Conservation (phyloP, 108 stramenopile species). For the Discostella pseudostelligera region DNA sequence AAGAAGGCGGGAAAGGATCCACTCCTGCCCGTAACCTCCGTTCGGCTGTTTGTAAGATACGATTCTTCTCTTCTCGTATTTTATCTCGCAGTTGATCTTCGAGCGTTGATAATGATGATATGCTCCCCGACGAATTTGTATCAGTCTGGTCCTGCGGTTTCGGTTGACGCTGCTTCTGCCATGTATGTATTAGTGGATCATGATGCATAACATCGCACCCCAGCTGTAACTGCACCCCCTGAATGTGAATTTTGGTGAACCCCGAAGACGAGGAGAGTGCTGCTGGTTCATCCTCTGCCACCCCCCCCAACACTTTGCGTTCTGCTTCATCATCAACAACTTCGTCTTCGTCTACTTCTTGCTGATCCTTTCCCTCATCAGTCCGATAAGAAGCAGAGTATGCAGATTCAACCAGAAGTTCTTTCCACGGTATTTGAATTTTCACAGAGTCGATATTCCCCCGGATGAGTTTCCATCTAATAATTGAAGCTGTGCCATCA, state of each 20-base stretch:
- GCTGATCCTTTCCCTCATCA: background rate
- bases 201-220: constrained; percentile 39
- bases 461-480: constrained; percentile 41
- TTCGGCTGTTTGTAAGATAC: constrained; percentile 42
- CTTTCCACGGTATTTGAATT: constrained; percentile 41
- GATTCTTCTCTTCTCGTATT: constrained; percentile 36
- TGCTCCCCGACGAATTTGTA: background rate
- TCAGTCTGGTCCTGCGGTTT: background rate
- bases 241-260: constrained; percentile 26
- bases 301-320: background rate
- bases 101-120: constrained; percentile 3
- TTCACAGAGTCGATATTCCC: constrained; percentile 33
- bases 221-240: constrained; percentile 24
- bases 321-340: background rate
- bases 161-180: constrained; percentile 5
- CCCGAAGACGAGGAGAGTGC: constrained; percentile 6
- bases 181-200: constrained; percentile 15
- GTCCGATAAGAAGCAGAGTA: constrained; percentile 18
- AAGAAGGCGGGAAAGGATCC: constrained; percentile 38
- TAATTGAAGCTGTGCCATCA: constrained; percentile 13
- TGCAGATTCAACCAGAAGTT: constrained; percentile 32
- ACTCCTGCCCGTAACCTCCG: constrained; percentile 32
- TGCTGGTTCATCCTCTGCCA: constrained; percentile 5
- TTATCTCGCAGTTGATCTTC: constrained; percentile 8
- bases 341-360: too few relatives aligned